Conservation (phyloP, 2,329 filamentous ascomycete species). For the Colletotrichum sp. region DNA sequence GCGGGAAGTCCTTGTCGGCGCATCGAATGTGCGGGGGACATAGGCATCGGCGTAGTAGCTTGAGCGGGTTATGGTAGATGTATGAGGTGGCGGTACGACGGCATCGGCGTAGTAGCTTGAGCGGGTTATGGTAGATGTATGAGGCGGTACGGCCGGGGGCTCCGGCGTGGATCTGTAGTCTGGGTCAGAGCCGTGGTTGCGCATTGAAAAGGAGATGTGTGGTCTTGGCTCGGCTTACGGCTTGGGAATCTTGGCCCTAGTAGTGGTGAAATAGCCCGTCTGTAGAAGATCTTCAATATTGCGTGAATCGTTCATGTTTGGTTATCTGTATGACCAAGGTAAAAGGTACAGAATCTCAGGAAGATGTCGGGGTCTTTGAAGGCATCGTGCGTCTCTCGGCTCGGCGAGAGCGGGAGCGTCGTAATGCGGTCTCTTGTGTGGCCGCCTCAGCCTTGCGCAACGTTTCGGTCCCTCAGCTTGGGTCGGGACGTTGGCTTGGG, state of each 20-base stretch:
- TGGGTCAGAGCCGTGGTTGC: background rate
- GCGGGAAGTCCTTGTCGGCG: constrained; percentile 14
- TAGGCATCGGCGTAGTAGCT: background rate
- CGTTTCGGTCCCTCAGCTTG: background rate
- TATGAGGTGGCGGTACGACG: background rate
- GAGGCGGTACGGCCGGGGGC: constrained; percentile 14
- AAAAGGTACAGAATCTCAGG: background rate
- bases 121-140: background rate
- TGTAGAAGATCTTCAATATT: constrained; percentile 52
- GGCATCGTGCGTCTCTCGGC: constrained; percentile 5
- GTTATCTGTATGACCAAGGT: background rate
- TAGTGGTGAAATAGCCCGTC: constrained; percentile 56
- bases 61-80: background rate
- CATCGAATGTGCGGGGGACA: constrained; percentile 17
- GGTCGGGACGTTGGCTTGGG: background rate
- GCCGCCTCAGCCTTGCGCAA: constrained; percentile 7
- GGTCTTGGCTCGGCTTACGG: constrained; percentile 29
- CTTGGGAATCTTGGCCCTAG: constrained; percentile 43
- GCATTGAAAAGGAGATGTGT: background rate
- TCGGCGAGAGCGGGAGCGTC: background rate
- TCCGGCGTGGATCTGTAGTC: constrained; percentile 5
- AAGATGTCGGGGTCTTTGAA: constrained; percentile 2
- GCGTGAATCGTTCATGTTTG: constrained; percentile 46
- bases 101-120: background rate
- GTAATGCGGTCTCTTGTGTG: background rate